Conservation (phyloP, 176 grass and related monocot species). For the Oryza longistaminata region DNA sequence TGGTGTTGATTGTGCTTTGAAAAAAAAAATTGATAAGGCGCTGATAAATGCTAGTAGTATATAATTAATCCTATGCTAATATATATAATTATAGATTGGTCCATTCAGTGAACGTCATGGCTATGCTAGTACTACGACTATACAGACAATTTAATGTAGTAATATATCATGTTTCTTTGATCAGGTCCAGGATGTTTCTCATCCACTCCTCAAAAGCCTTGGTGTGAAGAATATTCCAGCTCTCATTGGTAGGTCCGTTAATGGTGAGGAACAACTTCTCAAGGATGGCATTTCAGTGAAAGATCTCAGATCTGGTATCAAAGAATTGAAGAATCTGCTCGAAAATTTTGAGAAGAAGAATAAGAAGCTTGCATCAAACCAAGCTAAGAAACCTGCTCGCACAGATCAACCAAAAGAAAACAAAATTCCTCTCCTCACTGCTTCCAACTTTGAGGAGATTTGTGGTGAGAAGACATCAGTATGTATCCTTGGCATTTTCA, state of each 20-base stretch:
- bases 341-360: slow-evolving; percentile 90
- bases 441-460: slow-evolving; percentile 59
- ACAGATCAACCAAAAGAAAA: slow-evolving; percentile 23
- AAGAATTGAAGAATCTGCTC: slow-evolving; percentile 61
- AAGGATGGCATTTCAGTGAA: slow-evolving; percentile 75
- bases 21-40: not conserved
- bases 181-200: slow-evolving; percentile 70
- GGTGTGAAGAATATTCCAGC: slow-evolving; percentile 68
- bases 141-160: not conserved
- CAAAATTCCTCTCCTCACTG: slow-evolving; percentile 59
- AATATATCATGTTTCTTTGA: slow-evolving; percentile 9
- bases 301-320: slow-evolving; percentile 79
- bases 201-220: slow-evolving; percentile 67
- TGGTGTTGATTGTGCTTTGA: not conserved
- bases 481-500: slow-evolving; percentile 77
- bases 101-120: not conserved
- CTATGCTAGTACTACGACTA: not conserved
- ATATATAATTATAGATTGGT: not conserved
- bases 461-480: slow-evolving; percentile 68
- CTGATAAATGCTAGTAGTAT: not conserved
- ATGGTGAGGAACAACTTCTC: slow-evolving; percentile 68
- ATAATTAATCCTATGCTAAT: not conserved
- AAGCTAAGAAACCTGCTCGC: slow-evolving; percentile 54
- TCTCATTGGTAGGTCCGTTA: slow-evolving; percentile 51
- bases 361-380: slow-evolving; percentile 51